Base-by-base conservation (phyloP, 768 basidiomycete genomes). In the Mycena indigotica region DNA sequence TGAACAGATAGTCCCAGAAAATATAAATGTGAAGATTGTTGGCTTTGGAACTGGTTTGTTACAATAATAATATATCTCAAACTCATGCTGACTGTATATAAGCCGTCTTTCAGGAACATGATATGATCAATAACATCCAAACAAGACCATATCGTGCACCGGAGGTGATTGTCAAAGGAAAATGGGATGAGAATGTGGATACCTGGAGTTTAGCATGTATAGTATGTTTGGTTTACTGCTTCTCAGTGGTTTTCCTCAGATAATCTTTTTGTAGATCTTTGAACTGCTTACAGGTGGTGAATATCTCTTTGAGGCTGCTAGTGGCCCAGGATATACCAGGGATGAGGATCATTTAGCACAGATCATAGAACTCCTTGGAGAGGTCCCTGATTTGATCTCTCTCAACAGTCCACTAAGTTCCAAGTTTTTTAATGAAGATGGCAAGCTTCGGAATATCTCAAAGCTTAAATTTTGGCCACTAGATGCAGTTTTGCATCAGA, bases 271-370 rank as follows among this genome's bases (percentile, higher is more conserved):
- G 26, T 19, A 94, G 93, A 82, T 94, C 39, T 99, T 99, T 70
- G 96, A 98, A 70, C 84, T 98, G 38, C 84, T 98, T 61, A 93
- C 91, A 0, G 96, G 96, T n/a, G 96, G 97, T 21, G 96, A 98
- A 71, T 99, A 98, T 73, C 84, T 99, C 38, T 99, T 99, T 69
- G 97, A 98, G 69, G 96, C 96, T 0, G 94, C 94, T 23, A 91
- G 91, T 1, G 96, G 96, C 2, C 87, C 92, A 46, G 86, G 94
- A 38, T 98, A 97, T 69, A 92, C 88, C 77, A 98, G 98, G 72
- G 93, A 96, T 72, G 94, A 95, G 70, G 91, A 94, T 68, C 95
- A 98, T 67, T 93, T 98, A 58, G 96, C 97, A 2, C 96, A 99
- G 76, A 93, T 98, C 63, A 93, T 98, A 72, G 96, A 99, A 74